phyloP scores from a whole-genome alignment of 441 rosid species.

The Viola pubescens region DNA sequence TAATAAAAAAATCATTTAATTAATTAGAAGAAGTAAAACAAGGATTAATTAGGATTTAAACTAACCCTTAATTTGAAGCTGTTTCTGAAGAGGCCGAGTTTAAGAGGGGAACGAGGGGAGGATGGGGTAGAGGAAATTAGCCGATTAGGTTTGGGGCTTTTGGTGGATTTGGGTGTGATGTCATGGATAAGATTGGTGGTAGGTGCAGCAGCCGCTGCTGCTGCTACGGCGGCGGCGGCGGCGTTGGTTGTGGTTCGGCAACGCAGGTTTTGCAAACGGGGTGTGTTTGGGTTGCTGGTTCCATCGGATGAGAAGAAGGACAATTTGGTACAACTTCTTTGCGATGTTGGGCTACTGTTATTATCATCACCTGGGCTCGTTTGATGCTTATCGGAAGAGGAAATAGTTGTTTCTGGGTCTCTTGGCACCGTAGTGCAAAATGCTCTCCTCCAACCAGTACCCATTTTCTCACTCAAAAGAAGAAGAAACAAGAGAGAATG shows the following conservation, averaged over 20 bases:
- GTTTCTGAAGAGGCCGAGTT: slow-evolving; percentile 61
- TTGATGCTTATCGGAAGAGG: slow-evolving; percentile 34
- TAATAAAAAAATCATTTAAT: background rate
- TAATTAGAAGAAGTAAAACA: background rate
- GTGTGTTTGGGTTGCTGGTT: slow-evolving; percentile 61
- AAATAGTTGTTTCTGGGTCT: slow-evolving; percentile 34
- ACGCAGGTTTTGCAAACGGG: slow-evolving; percentile 38
- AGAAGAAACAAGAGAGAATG: slow-evolving; percentile 3
- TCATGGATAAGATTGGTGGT: too few species aligned
- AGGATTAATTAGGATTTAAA: too few species aligned
- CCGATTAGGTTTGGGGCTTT: slow-evolving; percentile 21
- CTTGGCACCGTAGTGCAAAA: slow-evolving; percentile 74
- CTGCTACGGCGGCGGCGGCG: slow-evolving; percentile 25
- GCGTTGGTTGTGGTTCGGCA: slow-evolving; percentile 26
- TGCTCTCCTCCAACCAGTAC: slow-evolving; percentile 95
- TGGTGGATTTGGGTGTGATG: slow-evolving; percentile 30
- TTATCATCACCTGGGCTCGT: slow-evolving; percentile 19
- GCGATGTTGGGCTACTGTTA: slow-evolving; percentile 31
- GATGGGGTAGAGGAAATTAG: slow-evolving; percentile 43
- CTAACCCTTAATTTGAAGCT: slow-evolving; percentile 67
- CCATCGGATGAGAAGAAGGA: slow-evolving; percentile 37
- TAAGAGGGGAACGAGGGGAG: slow-evolving; percentile 67
- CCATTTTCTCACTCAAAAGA: slow-evolving; percentile 37
- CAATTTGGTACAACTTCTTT: slow-evolving; percentile 45
- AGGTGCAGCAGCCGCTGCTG: slow-evolving; percentile 30